These are phyloP conservation scores for Globisporangium ultimum DNA, from an alignment of 352 stramenopile species.

Conservation along the genomic window DNA sequence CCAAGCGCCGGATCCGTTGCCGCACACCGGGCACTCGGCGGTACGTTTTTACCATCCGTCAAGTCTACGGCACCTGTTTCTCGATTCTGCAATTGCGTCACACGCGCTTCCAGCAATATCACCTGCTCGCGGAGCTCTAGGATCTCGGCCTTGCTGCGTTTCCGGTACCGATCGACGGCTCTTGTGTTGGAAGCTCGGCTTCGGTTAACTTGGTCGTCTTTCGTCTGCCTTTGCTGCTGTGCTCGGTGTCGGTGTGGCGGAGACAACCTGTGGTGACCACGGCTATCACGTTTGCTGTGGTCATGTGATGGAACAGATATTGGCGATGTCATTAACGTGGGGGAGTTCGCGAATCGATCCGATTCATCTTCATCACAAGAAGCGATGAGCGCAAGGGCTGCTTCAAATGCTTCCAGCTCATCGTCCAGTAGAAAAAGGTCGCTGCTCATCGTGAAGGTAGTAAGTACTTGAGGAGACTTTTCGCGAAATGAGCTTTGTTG, in stretches of 20 bases:
- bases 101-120: not conserved
- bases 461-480: not conserved
- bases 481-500: not conserved
- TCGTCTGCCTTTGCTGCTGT: not conserved
- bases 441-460: too few species aligned
- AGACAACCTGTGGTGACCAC: too few species aligned
- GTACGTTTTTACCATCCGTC: too few species aligned
- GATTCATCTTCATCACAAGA: not conserved
- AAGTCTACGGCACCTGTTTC: not conserved
- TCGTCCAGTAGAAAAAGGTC: not conserved
- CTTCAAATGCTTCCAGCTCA: not conserved
- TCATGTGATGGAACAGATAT: not conserved
- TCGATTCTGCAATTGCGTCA: not conserved
- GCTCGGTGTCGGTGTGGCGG: not conserved
- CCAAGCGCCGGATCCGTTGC: constrained; percentile 17
- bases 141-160: not conserved
- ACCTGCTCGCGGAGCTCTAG: constrained; percentile 1
- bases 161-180: not conserved
- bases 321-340: not conserved
- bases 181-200: not conserved
- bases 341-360: too few species aligned
- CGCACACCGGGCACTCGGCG: not conserved
- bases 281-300: not conserved
- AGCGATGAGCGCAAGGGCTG: not conserved
- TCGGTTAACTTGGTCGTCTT: not conserved